phyloP scores from a whole-genome alignment of 257 asterid genomes.

The Petunia secreta region DNA sequence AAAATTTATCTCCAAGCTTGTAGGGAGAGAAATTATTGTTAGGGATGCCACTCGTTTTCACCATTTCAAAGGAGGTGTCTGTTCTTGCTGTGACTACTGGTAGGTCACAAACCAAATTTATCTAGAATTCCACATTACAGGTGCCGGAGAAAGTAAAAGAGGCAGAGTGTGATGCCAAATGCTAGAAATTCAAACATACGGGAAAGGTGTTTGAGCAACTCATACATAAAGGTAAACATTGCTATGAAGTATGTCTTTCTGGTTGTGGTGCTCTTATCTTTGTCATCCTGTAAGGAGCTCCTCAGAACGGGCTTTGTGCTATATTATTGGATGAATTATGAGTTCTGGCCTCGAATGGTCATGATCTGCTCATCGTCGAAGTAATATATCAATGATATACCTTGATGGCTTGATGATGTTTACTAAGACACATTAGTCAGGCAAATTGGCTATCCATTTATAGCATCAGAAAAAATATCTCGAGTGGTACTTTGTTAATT shows the following conservation, averaged over 20 bases:
- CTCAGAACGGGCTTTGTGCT: not conserved
- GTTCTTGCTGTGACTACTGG: conserved; percentile 59
- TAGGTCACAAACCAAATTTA: not conserved
- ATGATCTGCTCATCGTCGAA: not conserved
- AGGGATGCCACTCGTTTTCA: conserved; percentile 88
- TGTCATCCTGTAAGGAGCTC: conserved; percentile 5
- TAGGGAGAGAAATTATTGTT: conserved; percentile 62
- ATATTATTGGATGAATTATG: not conserved
- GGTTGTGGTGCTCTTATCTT: not conserved
- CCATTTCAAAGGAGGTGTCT: conserved; percentile 72
- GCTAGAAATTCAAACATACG: not conserved
- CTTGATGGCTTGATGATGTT: not conserved
- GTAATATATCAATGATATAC: not conserved
- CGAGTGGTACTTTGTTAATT: not conserved
- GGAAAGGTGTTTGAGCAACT: not conserved
- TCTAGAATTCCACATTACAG: not conserved
- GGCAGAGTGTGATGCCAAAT: not conserved
- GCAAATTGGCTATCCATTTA: not conserved
- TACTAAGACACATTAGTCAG: not conserved
- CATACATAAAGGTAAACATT: conserved; percentile 11
- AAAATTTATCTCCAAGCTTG: conserved; percentile 65
- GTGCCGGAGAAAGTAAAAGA: not conserved
- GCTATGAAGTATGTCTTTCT: not conserved
- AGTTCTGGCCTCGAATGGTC: not conserved
- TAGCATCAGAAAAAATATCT: not conserved